These are phyloP conservation scores for Paramyrothecium roridum DNA, from an alignment of 2,329 filamentous ascomycete genomes.

Conservation along the genomic window DNA sequence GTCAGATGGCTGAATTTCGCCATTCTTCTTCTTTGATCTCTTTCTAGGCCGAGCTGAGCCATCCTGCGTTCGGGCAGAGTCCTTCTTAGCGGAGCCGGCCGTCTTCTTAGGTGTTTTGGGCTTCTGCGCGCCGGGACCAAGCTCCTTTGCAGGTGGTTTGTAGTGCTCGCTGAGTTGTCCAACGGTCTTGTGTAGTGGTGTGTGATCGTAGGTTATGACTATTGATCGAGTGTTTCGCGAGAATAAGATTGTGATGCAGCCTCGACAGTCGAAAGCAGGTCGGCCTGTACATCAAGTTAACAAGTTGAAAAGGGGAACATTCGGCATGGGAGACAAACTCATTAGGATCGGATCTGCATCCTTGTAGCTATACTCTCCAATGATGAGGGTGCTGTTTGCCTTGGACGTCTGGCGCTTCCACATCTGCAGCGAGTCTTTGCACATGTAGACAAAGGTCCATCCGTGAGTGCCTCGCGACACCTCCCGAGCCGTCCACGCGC, in stretches of 20 bases:
- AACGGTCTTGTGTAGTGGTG: slow-evolving; percentile 54
- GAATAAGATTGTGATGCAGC: slow-evolving; percentile 47
- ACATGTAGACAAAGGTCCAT: slow-evolving; percentile 52
- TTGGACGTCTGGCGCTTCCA: slow-evolving; percentile 48
- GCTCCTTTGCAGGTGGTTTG: slow-evolving; percentile 38
- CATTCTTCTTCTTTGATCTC: slow-evolving; percentile 22
- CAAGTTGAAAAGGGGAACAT: neutral
- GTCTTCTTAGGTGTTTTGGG: slow-evolving; percentile 21
- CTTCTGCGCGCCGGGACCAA: slow-evolving; percentile 21
- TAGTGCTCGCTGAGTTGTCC: slow-evolving; percentile 44
- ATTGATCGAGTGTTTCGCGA: slow-evolving; percentile 43
- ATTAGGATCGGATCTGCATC: slow-evolving; percentile 42
- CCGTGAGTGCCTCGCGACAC: slow-evolving; percentile 42
- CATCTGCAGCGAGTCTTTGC: slow-evolving; percentile 47
- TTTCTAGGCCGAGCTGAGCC: slow-evolving; percentile 21
- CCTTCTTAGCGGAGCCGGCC: slow-evolving; percentile 21
- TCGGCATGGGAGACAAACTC: slow-evolving; percentile 28
- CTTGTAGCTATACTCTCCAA: slow-evolving; percentile 48
- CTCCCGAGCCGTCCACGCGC: slow-evolving; percentile 44
- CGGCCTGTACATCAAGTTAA: slow-evolving; percentile 34
- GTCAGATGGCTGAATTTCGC: slow-evolving; percentile 9
- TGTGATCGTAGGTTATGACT: slow-evolving; percentile 53
- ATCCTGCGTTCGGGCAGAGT: slow-evolving; percentile 15
- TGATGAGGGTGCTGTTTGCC: slow-evolving; percentile 31
- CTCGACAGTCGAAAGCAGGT: slow-evolving; percentile 58